Percentiles rank a stretch among this genome's conserved stretches.
Evolutionary conservation across 805 yeast genomes (phyloP).

Genomic region (Yarrowia yakushimensis): DNA sequence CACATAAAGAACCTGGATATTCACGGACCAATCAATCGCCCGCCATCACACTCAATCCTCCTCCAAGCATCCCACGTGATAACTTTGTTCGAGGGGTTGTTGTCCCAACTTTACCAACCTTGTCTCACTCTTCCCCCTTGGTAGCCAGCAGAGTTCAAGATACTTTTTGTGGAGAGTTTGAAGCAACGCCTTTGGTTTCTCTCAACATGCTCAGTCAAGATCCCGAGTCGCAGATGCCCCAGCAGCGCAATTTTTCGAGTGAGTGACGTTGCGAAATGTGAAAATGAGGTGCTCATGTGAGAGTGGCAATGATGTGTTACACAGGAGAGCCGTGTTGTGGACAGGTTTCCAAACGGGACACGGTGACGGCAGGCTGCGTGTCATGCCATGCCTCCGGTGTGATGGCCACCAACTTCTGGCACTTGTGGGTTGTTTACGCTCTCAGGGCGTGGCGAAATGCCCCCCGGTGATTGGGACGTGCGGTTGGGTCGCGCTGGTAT

Average conservation of each 20-base stretch:
- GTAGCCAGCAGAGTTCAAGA: slow-evolving; percentile 15
- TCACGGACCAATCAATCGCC: too few species aligned
- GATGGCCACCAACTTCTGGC: not conserved
- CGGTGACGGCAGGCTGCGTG: not conserved
- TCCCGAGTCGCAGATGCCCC: slow-evolving; percentile 25
- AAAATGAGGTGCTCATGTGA: not conserved
- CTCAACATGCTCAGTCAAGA: slow-evolving; percentile 22
- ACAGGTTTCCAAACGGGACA: too few species aligned
- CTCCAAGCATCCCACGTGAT: not conserved
- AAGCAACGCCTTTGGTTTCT: slow-evolving; percentile 3
- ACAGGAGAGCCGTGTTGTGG: not conserved
- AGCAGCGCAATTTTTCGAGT: slow-evolving; percentile 23
- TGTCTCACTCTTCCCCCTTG: slow-evolving; percentile 3
- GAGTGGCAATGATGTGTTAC: too few species aligned
- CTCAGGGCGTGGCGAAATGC: not conserved
- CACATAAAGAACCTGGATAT: too few species aligned
- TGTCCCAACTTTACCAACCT: slow-evolving; percentile 12
- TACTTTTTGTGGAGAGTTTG: slow-evolving; percentile 16
- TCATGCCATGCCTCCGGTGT: not conserved
- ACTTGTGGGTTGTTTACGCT: not conserved
- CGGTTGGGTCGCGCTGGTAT: not conserved
- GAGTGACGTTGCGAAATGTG: not conserved
- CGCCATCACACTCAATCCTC: too few species aligned
- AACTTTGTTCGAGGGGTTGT: not conserved
- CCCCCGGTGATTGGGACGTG: slow-evolving; percentile 7